A percentile compares a stretch with the other conserved stretches of the same genome.
phyloP scores from a whole-genome alignment of 2,329 filamentous ascomycete species.

The Bipolaris gigantea region DNA sequence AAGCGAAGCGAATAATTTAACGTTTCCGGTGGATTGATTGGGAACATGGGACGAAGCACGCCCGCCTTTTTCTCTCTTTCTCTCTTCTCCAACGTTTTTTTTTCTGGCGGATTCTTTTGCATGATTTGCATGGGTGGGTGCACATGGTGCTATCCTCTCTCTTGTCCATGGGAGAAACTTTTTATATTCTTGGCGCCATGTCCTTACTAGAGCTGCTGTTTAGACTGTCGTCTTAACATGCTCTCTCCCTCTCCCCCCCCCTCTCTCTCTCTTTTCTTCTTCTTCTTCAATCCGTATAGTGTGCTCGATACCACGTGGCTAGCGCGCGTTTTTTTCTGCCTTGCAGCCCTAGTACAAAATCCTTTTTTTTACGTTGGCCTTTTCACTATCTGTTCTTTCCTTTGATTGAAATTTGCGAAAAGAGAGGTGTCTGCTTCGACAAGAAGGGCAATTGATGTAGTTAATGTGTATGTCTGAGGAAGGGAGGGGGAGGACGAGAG shows the following conservation, averaged over 20 bases:
- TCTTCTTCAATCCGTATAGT: constrained; percentile 3
- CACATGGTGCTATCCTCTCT: background rate
- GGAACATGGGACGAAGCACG: background rate
- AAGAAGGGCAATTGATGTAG: background rate
- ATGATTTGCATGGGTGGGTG: background rate
- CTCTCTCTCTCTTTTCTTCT: background rate
- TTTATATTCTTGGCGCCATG: background rate
- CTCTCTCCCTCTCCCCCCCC: background rate
- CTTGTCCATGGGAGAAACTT: background rate
- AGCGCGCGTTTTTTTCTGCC: background rate
- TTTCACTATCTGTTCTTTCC: background rate
- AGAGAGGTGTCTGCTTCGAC: no score
- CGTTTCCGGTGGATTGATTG: background rate
- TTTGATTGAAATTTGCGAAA: background rate
- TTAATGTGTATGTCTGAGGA: background rate
- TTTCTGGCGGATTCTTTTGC: background rate
- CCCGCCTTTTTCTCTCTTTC: no score
- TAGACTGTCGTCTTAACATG: background rate
- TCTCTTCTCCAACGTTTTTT: no score
- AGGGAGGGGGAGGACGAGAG: no score
- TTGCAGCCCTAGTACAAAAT: constrained; percentile 7
- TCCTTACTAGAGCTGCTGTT: background rate
- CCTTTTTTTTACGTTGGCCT: background rate
- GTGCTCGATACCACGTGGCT: constrained; percentile 16
- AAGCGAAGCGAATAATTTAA: background rate